Conservation (phyloP, 495 filamentous ascomycete species). For the Talaromyces nanjingensis region DNA sequence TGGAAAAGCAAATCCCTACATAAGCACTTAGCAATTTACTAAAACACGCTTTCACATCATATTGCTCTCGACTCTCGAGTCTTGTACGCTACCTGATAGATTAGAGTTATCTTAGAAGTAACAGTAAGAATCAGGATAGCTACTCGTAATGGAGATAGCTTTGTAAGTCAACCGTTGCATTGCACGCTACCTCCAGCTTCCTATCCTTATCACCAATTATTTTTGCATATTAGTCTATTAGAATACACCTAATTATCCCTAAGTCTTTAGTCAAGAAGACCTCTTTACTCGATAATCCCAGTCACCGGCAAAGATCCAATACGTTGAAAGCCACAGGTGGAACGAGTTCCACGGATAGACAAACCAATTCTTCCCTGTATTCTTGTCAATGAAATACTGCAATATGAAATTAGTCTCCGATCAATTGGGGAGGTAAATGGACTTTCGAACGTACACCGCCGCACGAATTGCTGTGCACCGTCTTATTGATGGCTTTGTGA, state of each 20-base stretch:
- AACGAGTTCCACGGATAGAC: slow-evolving; percentile 18
- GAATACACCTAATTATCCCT: neutral
- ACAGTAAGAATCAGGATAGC: too few species aligned
- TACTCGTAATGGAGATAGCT: too few species aligned
- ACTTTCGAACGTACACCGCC: slow-evolving; percentile 6
- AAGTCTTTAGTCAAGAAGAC: neutral
- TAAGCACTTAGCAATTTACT: too few species aligned
- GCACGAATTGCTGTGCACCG: slow-evolving; percentile 11
- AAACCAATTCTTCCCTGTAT: slow-evolving; percentile 14
- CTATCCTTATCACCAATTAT: too few species aligned
- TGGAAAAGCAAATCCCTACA: too few species aligned
- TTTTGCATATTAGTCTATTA: neutral
- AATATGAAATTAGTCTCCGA: neutral
- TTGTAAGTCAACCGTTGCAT: too few species aligned
- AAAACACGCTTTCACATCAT: too few species aligned
- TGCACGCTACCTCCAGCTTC: too few species aligned
- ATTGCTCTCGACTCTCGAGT: too few species aligned
- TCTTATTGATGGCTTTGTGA: slow-evolving; percentile 10
- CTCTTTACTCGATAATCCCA: slow-evolving; percentile 12
- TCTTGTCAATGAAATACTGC: slow-evolving; percentile 10
- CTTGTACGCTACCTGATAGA: too few species aligned
- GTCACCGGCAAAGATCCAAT: neutral
- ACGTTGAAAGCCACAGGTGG: slow-evolving; percentile 13
- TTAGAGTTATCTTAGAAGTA: too few species aligned
- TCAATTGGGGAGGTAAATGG: neutral